Evolutionary conservation across 768 basidiomycete genomes (phyloP), one percentile per base, ranked within the genome.

Genomic region (Amanita pseudoporphyria): DNA sequence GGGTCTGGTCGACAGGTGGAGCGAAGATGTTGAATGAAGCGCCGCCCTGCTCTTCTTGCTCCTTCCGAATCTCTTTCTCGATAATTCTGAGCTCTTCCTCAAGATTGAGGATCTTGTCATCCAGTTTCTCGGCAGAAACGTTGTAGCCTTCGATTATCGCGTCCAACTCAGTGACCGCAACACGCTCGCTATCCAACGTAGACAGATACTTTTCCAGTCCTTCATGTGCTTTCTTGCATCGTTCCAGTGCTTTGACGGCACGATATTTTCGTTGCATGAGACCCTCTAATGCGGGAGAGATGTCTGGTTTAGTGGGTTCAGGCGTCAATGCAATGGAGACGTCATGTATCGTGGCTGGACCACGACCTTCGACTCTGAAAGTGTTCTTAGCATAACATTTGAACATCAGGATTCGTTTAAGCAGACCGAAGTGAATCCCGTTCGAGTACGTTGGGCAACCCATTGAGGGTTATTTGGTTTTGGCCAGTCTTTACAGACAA

Each of bases 341-440:
- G 51, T 74, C 72, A 41, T 74, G 71, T 37, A 76, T 74, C 0
- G 68, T 72, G 5, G 71, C 72, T 35, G 60, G 54, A n/a, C 72
- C 71, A 16, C 64, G 56, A 9, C 72, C 73, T 60, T 74, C 70
- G 3, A 73, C 72, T 49, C 73, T 74, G n/a, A 10, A 9, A 21
- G 48, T 5, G 52, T 5, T 22, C 41, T 22, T n/a, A n/a, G n/a
- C n/a, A n/a, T n/a, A n/a, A n/a, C n/a, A n/a, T n/a, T 38, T 0
- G 24, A 9, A 51, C 10, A 45, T 45, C 16, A 42, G 24, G 22
- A 45, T 38, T n/a, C 18, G 33, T 24, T 16, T 36, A 9, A 3
- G 22, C 21, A 7, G 38, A 71, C 72, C 67, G 66, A 22, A 74
- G 56, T 9, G 71, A 73, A 6, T 71, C 64, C n/a, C 62, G 44